Base-by-base conservation (phyloP, 768 basidiomycete genomes). In the Amanita jacksonii region DNA sequence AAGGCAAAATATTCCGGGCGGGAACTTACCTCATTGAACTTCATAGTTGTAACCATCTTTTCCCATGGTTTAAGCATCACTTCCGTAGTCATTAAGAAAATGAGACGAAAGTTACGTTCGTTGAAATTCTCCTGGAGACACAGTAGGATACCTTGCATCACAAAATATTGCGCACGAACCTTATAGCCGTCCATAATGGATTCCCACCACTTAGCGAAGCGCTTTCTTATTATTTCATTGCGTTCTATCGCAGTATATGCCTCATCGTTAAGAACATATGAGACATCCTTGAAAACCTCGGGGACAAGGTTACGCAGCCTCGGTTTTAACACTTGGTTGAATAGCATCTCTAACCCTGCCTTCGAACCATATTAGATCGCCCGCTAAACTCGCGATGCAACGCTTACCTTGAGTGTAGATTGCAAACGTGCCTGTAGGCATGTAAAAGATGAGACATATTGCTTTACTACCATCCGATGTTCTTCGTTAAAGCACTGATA, bases 41-140 rank as follows among this genome's bases (percentile, higher is more conserved):
- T 83, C 55, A 94, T 70, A 1, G 77, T 72, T 52, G 81, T 69
- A 16, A 92, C 68, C 52, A 81, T 76, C 60, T 88, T 94, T 64
- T 99, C 96, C 92, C 92, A 97, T 34, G 92, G 93, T 37, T 88
- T 73, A n/a, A 96, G 77, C 15, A 98, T 67, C 5, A 87, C 77
- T 56, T 94, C 92, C 12, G 98, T 72, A 0, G 81, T 81, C 28
- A 94, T 73, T 7, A 78, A 77, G 56, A 93, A 94, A 63, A 98
- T 81, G 18, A 81, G 58, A 8, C 85, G 81, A 57, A 85, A 96
- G 59, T 97, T 98, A 37, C 63, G 71, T 46, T 94, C 89, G 0
- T 91, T 94, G 57, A 96, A 83, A 0, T 77, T 68, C 36, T 88
- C 88, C 91, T 96, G 52, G 18, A 48, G 10, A n/a, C n/a, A 7